These are phyloP conservation scores for Pyrenochaeta sp. DNA, from an alignment of 2,329 filamentous ascomycete species.

Conservation along the genomic window DNA sequence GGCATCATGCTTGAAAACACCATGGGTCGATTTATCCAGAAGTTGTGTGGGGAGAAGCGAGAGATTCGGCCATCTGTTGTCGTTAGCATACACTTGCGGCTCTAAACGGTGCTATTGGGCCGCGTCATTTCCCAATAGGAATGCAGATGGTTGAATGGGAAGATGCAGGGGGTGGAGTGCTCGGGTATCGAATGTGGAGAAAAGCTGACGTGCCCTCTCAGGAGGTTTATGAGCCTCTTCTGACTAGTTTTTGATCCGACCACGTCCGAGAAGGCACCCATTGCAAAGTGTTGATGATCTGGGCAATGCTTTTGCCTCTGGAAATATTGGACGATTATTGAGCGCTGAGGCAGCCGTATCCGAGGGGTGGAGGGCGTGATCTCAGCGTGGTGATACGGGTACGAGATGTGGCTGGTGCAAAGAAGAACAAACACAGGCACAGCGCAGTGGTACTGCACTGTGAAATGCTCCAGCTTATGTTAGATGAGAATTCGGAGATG, in stretches of 20 bases:
- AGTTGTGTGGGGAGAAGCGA: conserved; percentile 70
- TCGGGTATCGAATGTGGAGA: conserved; percentile 7
- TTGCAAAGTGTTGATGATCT: conserved; percentile 19
- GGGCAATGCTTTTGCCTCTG: conserved; percentile 14
- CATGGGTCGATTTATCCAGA: conserved; percentile 67
- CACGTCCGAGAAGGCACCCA: conserved; percentile 41
- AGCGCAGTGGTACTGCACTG: conserved; percentile 2
- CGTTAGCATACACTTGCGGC: conserved; percentile 23
- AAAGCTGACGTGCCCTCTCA: conserved; percentile 42
- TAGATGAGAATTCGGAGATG: conserved; percentile 13
- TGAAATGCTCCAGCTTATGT: conserved; percentile 16
- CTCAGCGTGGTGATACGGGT: conserved; percentile 10
- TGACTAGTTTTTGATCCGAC: conserved; percentile 36
- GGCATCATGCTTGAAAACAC: conserved; percentile 66
- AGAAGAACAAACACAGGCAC: too few species aligned
- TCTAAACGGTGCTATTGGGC: conserved; percentile 14
- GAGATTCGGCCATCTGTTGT: conserved; percentile 71
- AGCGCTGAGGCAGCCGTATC: conserved; percentile 19
- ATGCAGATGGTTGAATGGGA: conserved; percentile 8
- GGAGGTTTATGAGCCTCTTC: conserved; percentile 46
- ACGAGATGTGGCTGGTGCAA: conserved; percentile 17
- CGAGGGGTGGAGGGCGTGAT: conserved; percentile 9
- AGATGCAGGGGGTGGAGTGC: conserved; percentile 6
- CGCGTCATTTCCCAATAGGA: conserved; percentile 19
- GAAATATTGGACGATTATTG: conserved; percentile 21